phyloP scores from a whole-genome alignment of 805 yeast species.

The Isabelozyma rhagii region DNA sequence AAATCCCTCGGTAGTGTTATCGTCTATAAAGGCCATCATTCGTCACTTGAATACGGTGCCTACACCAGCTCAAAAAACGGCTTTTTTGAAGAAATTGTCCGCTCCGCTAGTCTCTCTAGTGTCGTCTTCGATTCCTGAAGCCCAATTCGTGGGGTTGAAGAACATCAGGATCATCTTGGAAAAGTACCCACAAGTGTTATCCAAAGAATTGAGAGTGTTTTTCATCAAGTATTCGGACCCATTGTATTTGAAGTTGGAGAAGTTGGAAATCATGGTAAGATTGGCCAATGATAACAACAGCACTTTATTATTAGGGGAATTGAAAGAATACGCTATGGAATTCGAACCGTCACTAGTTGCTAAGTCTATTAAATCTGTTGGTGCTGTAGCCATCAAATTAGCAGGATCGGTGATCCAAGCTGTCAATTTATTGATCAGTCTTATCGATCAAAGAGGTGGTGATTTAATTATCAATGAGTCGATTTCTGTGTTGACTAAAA shows the following conservation, averaged over 20 bases:
- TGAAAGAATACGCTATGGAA: slow-evolving; percentile 80
- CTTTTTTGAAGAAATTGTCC: slow-evolving; percentile 64
- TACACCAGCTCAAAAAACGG: slow-evolving; percentile 36
- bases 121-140: slow-evolving; percentile 82
- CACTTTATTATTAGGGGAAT: slow-evolving; percentile 58
- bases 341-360: slow-evolving; percentile 76
- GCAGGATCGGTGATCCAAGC: slow-evolving; percentile 53
- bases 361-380: slow-evolving; percentile 63
- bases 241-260: slow-evolving; percentile 70
- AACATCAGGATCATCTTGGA: slow-evolving; percentile 88
- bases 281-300: slow-evolving; percentile 61
- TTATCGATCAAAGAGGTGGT: slow-evolving; percentile 62
- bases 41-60: slow-evolving; percentile 56
- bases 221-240: slow-evolving; percentile 88
- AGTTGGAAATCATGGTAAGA: slow-evolving; percentile 70
- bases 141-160: slow-evolving; percentile 89
- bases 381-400: slow-evolving; percentile 68
- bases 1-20: slow-evolving; percentile 89
- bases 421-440: slow-evolving; percentile 55
- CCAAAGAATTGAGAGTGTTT: slow-evolving; percentile 81
- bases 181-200: slow-evolving; percentile 76
- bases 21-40: slow-evolving; percentile 77
- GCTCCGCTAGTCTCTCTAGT: slow-evolving; percentile 87
- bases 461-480: slow-evolving; percentile 61
- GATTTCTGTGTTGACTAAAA: slow-evolving; percentile 58